Evolutionary conservation across 768 basidiomycete genomes (phyloP), one percentile per base, ranked within the genome.

Genomic region (Hypholoma fasciculare): DNA sequence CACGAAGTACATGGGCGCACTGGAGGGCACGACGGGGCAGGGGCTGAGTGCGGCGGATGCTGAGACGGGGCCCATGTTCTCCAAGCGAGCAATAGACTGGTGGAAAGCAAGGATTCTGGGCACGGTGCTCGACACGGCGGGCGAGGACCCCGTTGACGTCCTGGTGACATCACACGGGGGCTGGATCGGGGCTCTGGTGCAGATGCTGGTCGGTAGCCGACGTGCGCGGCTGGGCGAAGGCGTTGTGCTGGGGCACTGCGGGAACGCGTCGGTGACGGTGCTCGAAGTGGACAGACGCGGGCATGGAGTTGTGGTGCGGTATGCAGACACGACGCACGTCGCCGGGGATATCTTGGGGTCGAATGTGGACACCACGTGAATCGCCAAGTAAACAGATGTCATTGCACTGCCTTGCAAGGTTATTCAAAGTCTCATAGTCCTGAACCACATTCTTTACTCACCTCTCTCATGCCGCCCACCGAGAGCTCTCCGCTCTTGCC

Each of bases 151-250:
- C 37, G 67, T 70, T 52, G 70, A 78, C 57, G 74, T 90, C 46
- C 76, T 93, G 30, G 79, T 86, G 12, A 81, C 84, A 58, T 82
- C 85, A 42, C 90, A 93, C 56, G 88, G 88, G 2, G 88, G 82
- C 0, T 78, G 82, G 63, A 89, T 92, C 58, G 71, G 72, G 17
- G 73, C 75, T 27, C 74, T 92, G 54, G 73, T 88, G 57, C 73
- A 74, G 17, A 71, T 67, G 40, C 65, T 90, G 65, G 61, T 81
- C n/a, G 70, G 72, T 19, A 77, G 75, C 44, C 67, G 77, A 36
- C 67, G 74, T 62, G 61, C 81, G 52, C 61, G 55, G 49, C 75
- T 74, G 54, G 76, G 68, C 20, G 65, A 72, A 14, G 74, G 74
- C 1, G 73, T 79, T 23, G 63, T 67, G 13, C 56, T 77, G 39